Conservation (phyloP, 208 protist species). For the Perkinsela sp. region DNA sequence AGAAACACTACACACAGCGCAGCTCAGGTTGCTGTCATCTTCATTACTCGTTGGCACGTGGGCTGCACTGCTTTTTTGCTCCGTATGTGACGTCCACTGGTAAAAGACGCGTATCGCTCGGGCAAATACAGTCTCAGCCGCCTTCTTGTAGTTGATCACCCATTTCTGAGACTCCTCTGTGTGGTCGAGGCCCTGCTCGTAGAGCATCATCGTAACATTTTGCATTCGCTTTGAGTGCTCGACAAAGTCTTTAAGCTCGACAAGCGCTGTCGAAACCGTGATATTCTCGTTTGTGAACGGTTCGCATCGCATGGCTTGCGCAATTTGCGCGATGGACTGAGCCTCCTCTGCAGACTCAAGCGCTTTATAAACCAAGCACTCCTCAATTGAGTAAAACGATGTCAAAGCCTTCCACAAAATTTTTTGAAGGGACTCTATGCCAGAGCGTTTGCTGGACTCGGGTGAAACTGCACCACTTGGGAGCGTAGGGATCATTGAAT, state of each 20-base stretch:
- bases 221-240: not conserved
- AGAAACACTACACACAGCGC: not conserved
- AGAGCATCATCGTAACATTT: not conserved
- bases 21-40: not conserved
- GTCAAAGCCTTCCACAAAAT: not conserved
- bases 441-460: too few relatives aligned
- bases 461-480: too few relatives aligned
- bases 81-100: too few relatives aligned
- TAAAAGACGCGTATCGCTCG: not conserved
- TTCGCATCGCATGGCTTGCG: not conserved
- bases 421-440: not conserved
- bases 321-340: not conserved
- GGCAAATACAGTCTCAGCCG: not conserved
- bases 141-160: not conserved
- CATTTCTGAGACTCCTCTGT: not conserved
- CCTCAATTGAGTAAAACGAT: not conserved
- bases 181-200: not conserved
- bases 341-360: not conserved
- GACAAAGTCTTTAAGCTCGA: not conserved
- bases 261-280: not conserved
- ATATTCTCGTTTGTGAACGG: not conserved
- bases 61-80: too few relatives aligned
- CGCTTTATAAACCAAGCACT: not conserved
- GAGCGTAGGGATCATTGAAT: too few relatives aligned
- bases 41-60: not conserved